A percentile compares a stretch with the other conserved stretches of the same genome.
Evolutionary conservation across 495 filamentous ascomycete species (phyloP).

Genomic region (Bryoglossum gracile): DNA sequence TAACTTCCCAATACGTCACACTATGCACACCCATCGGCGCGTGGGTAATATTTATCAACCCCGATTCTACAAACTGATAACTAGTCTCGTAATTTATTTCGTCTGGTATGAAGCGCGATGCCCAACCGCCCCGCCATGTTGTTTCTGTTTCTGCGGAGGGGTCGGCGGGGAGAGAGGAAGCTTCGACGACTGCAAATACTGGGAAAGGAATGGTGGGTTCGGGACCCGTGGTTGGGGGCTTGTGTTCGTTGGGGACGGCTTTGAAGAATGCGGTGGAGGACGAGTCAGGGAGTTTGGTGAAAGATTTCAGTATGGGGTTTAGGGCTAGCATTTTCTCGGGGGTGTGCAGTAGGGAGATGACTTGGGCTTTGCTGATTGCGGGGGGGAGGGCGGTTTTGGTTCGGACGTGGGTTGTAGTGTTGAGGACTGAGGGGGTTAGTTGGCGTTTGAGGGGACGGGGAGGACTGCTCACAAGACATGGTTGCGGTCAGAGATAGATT

Average conservation of each 20-base stretch:
- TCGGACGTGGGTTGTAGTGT: slow-evolving; percentile 7
- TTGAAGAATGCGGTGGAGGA: slow-evolving; percentile 13
- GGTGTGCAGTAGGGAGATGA: slow-evolving; percentile 16
- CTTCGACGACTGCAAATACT: slow-evolving; percentile 12
- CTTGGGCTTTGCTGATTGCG: slow-evolving; percentile 11
- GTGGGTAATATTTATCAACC: slow-evolving; percentile 13
- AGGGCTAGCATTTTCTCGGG: slow-evolving; percentile 12
- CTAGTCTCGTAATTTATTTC: slow-evolving; percentile 12
- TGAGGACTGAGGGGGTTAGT: slow-evolving; percentile 4
- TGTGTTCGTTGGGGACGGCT: background rate
- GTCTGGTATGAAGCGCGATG: slow-evolving; percentile 14
- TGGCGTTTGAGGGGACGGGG: background rate
- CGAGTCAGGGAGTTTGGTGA: slow-evolving; percentile 4
- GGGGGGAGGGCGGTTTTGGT: slow-evolving; percentile 8
- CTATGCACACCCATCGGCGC: slow-evolving; percentile 21
- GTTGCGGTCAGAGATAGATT: background rate
- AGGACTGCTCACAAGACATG: background rate
- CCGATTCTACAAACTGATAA: slow-evolving; percentile 4
- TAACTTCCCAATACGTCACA: slow-evolving; percentile 11
- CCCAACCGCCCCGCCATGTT: slow-evolving; percentile 18
- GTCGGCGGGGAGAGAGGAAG: background rate
- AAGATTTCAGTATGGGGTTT: slow-evolving; percentile 19
- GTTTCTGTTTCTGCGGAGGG: background rate
- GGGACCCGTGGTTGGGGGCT: slow-evolving; percentile 5
- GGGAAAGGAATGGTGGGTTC: background rate